phyloP scores from a whole-genome alignment of 2,329 filamentous ascomycete species.

The Neoarthrinium moseri region DNA sequence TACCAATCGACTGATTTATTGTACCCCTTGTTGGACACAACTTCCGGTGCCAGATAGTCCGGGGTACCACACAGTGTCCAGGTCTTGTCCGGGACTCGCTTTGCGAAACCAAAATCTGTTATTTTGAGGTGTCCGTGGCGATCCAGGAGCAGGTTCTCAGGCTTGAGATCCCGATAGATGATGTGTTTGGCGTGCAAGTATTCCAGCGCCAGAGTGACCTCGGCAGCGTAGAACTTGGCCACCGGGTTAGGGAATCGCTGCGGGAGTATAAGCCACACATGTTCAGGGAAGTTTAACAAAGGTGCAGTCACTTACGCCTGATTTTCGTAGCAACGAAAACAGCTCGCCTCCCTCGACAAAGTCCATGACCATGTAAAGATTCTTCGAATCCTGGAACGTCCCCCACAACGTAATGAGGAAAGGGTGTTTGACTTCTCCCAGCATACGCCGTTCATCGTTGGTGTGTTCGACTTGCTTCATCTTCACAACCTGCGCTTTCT shows the following conservation, averaged over 20 bases:
- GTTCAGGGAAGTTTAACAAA: too few species aligned
- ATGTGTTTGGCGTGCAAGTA: constrained; percentile 94
- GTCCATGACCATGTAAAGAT: constrained; percentile 99
- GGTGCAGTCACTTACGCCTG: constrained; percentile 68
- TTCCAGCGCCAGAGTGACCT: constrained; percentile 92
- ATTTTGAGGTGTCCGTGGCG: constrained; percentile 94
- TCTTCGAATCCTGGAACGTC: constrained; percentile 92
- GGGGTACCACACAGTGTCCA: constrained; percentile 98
- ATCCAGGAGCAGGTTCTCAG: constrained; percentile 88
- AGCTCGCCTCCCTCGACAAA: constrained; percentile 98
- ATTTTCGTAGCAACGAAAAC: constrained; percentile 93
- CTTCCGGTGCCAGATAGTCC: constrained; percentile 95
- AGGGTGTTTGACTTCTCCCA: constrained; percentile 94
- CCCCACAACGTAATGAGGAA: constrained; percentile 98
- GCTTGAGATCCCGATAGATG: constrained; percentile 96
- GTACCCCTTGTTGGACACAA: constrained; percentile 98
- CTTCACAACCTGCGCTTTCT: constrained; percentile 97
- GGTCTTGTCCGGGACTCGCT: constrained; percentile 97
- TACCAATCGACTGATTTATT: constrained; percentile 99
- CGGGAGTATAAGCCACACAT: constrained; percentile 15
- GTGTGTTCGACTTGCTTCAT: constrained; percentile 99
- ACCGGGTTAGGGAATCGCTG: constrained; percentile 98
- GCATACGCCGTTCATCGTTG: constrained; percentile 94
- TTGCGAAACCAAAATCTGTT: constrained; percentile 97
- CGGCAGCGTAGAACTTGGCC: constrained; percentile 97